Evolutionary conservation across 805 yeast genomes (phyloP), one percentile per base, ranked within the genome.

Genomic region (Martiniozyma abietophila): DNA sequence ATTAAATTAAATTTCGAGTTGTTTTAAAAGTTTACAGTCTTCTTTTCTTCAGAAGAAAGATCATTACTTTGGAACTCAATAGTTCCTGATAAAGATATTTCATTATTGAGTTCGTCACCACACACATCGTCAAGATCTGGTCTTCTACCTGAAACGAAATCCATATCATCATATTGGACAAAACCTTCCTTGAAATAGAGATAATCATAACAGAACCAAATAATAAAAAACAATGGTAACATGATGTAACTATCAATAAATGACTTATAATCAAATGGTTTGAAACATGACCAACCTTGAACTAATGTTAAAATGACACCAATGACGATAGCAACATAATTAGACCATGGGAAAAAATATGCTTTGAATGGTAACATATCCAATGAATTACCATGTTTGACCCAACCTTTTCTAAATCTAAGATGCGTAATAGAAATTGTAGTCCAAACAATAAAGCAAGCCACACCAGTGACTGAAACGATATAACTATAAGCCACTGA

Each of bases 371-470:
- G 80, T 32, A 77, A 58, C 27, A 74, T 78, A 4, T 53, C 57
- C 16, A 61, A 40, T 6, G 61, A 40, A 36, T 67, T 56, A 18
- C 70, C 71, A 35, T 64, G 67, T 8, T 35, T 41, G 2, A 47
- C 35, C 69, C 70, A 64, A 3, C 69, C 72, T 9, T 43, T 43
- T 43, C 84, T 64, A 50, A 77, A 75, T 28, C 81, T 56, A 12
- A 76, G 38, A 42, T 78, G 82, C 24, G 69, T 64, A 32, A 66
- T 59, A 15, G 75, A 65, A 18, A 76, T 70, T 9, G 66, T 57
- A 6, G 76, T 78, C 85, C 84, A 77, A 3, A 76, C 82, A 31
- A 77, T 62, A 38, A 77, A 78, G 3, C 76, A 74, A 2, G 80
- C 73, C 16, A 78, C 80, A 39, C 84, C 83, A 3, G 79, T 65